phyloP scores from a whole-genome alignment of 2,329 filamentous ascomycete species.

The Trichothecium sympodiale region DNA sequence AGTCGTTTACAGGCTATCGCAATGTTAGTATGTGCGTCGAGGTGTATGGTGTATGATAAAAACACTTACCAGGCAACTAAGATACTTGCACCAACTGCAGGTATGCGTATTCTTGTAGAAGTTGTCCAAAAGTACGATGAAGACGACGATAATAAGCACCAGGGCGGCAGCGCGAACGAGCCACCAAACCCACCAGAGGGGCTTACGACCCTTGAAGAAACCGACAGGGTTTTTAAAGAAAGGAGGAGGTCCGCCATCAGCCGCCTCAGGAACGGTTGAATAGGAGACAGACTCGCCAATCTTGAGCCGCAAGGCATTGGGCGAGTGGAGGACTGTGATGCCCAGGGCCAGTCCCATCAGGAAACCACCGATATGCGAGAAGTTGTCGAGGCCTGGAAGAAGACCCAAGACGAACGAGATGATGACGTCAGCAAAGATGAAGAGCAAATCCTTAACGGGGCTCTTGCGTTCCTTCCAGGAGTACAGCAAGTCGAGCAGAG shows the following conservation, averaged over 20 bases:
- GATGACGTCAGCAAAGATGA: conserved; percentile 72
- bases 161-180: conserved; percentile 68
- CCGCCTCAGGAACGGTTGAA: conserved; percentile 48
- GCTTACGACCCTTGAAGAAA: conserved; percentile 88
- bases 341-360: conserved; percentile 83
- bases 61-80: conserved; percentile 77
- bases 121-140: conserved; percentile 79
- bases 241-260: conserved; percentile 34
- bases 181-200: conserved; percentile 98
- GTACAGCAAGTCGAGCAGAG: conserved; percentile 81
- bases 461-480: conserved; percentile 72
- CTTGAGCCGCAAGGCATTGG: conserved; percentile 63
- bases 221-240: conserved; percentile 54
- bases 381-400: conserved; percentile 89
- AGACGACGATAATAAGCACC: conserved; percentile 70
- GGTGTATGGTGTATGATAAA: not conserved
- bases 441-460: conserved; percentile 75
- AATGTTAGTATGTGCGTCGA: conserved; percentile 11
- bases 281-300: conserved; percentile 62
- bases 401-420: conserved; percentile 90
- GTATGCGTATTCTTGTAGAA: conserved; percentile 72
- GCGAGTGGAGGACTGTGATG: conserved; percentile 79
- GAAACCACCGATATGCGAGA: conserved; percentile 93
- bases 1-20: conserved; percentile 49
- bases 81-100: conserved; percentile 89